Base-by-base conservation (phyloP, 129 eudicot genomes). In the Chrysanthemum seticuspe region DNA sequence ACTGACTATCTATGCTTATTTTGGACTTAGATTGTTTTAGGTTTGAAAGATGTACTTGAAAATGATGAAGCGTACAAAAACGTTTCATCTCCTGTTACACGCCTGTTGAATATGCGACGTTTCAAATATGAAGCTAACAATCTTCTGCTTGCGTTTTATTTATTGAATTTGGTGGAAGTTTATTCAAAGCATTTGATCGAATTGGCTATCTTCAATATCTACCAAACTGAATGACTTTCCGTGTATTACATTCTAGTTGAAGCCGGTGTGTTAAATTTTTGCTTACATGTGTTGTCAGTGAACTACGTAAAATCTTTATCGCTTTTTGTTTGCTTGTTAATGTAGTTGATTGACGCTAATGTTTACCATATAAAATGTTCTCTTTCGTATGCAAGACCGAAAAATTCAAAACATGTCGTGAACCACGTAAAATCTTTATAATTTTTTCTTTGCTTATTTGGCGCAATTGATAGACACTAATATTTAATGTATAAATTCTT, bases 1-100 rank as follows among this genome's bases (percentile, higher is more conserved):
- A 2, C 18, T 5, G 60, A 73, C 13, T 54, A 15, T 76, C 13
- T 25, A 58, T 15, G 59, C 63, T 5, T 67, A 59, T 59, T 6
- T 21, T 49, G 13, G 31, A 50, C 31, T 47, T 69, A 51, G 55
- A 45, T 66, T 67, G 67, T 54, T 45, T 76, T 76, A 58, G 74
- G 36, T 74, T 45, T 45, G 48, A 49, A 47, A 27, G 23, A 2
- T 40, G 47, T 76, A 60, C 65, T 53, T 68, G 63, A 68, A 59
- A 67, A 76, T 68, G 75, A 76, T 57, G 36, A 45, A 66, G 56
- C 57, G 45, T 57, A 23, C 40, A 45, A 18, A 57, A 59, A 76
- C 25, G 70, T 48, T 69, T 70, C 49, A 69, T 62, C 40, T 31
- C 62, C 74, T 62, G 76, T 70, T 40, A 14, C 48, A n/a, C 10